Evolutionary conservation across 768 basidiomycete genomes (phyloP).

Genomic region (Leccinum barrowsii): DNA sequence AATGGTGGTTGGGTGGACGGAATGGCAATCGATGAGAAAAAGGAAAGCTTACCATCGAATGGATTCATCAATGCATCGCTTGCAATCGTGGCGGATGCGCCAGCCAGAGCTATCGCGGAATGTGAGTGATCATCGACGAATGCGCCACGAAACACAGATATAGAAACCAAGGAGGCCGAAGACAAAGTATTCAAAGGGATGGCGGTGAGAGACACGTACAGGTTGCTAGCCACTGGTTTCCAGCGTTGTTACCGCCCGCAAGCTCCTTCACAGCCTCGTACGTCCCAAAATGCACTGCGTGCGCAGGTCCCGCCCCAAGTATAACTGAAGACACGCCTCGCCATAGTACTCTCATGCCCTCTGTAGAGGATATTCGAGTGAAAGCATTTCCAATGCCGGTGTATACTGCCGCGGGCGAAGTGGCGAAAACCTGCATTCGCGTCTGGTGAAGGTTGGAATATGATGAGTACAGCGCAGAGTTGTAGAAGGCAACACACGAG

Average conservation of each 20-base stretch:
- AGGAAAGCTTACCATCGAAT: conserved; percentile 78
- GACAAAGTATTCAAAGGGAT: neutral
- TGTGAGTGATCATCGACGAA: conserved; percentile 10
- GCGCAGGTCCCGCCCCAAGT: conserved; percentile 94
- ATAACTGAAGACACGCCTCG: conserved; percentile 95
- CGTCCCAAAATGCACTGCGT: conserved; percentile 95
- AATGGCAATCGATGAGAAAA: neutral
- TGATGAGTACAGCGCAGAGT: conserved; percentile 8
- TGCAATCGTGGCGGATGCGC: conserved; percentile 91
- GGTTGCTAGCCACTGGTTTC: conserved; percentile 84
- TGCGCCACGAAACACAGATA: neutral
- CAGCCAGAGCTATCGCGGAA: conserved; percentile 70
- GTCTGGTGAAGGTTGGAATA: conserved; percentile 51
- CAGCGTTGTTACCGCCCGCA: conserved; percentile 73
- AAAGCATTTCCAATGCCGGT: conserved; percentile 89
- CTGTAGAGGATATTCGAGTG: conserved; percentile 88
- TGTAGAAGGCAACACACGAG: conserved; percentile 33
- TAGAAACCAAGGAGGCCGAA: neutral
- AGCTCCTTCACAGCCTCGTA: conserved; percentile 95
- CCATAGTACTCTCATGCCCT: conserved; percentile 90
- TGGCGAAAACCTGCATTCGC: conserved; percentile 96
- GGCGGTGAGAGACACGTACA: conserved; percentile 49
- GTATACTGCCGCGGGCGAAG: conserved; percentile 83
- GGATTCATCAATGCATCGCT: conserved; percentile 99
- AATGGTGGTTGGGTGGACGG: conserved; percentile 10